phyloP scores from a whole-genome alignment of 2,329 filamentous ascomycete species.

The Ascochyta koolunga region DNA sequence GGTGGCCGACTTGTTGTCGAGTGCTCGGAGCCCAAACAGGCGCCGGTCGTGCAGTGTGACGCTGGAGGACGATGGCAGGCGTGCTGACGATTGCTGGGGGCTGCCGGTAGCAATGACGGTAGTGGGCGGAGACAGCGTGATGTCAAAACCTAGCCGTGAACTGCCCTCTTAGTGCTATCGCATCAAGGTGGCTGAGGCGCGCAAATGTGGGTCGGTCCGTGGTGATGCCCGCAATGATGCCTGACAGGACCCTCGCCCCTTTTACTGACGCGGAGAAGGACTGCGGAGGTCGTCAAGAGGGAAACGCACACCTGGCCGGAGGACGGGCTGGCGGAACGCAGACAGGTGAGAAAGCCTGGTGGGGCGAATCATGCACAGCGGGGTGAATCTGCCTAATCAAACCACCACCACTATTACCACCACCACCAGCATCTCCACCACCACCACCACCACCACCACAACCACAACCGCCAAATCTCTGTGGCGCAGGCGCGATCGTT shows the following conservation, averaged over 20 bases:
- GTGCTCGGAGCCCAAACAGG: slow-evolving; percentile 35
- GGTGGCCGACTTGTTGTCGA: slow-evolving; percentile 25
- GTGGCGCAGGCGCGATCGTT: slow-evolving; percentile 10
- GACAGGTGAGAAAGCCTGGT: slow-evolving; percentile 6
- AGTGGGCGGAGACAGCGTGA: slow-evolving; percentile 23
- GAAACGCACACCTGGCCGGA: slow-evolving; percentile 3
- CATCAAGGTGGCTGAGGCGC: slow-evolving; percentile 32
- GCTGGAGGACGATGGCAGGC: neutral
- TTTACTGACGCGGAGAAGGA: slow-evolving; percentile 4
- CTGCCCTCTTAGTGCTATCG: slow-evolving; percentile 32
- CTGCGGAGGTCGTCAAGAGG: slow-evolving; percentile 2
- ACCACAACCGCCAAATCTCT: slow-evolving; percentile 6
- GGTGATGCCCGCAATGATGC: slow-evolving; percentile 28
- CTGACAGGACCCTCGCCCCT: slow-evolving; percentile 17
- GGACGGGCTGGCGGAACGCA: slow-evolving; percentile 2
- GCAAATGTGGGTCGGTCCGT: slow-evolving; percentile 15
- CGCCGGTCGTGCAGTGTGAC: slow-evolving; percentile 22
- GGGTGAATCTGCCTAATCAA: slow-evolving; percentile 13
- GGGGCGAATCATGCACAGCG: slow-evolving; percentile 11
- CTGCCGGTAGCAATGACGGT: slow-evolving; percentile 28
- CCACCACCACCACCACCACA: too few species aligned
- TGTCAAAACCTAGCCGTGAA: slow-evolving; percentile 30
- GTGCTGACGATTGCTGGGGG: slow-evolving; percentile 11
- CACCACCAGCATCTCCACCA: too few species aligned
- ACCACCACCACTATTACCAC: slow-evolving; percentile 10